Evolutionary conservation across 495 filamentous ascomycete species (phyloP).

Genomic region (Entonaema liquescens): DNA sequence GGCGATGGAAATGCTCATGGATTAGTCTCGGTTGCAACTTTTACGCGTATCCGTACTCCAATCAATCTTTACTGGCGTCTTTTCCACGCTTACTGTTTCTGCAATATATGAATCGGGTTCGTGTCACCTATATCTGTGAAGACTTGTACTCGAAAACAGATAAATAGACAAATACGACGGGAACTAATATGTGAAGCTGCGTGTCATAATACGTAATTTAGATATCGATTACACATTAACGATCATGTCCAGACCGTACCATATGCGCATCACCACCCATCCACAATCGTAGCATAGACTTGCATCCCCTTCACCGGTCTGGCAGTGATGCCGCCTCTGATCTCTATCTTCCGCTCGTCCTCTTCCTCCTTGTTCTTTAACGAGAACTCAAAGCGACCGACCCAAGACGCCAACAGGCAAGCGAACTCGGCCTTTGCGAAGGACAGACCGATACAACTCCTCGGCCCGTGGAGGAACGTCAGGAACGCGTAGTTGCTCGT

Average conservation of each 20-base stretch:
- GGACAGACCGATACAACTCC: constrained; percentile 69
- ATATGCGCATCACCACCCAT: constrained; percentile 64
- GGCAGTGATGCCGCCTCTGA: constrained; percentile 68
- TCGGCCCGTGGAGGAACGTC: constrained; percentile 68
- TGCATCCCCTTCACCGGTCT: constrained; percentile 72
- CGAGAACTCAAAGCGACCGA: constrained; percentile 76
- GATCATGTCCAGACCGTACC: constrained; percentile 46
- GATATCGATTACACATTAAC: neutral
- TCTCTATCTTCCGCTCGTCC: constrained; percentile 64
- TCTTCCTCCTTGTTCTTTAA: constrained; percentile 63
- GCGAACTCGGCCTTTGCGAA: constrained; percentile 90
- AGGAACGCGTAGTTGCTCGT: constrained; percentile 67
- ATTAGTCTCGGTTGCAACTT: neutral
- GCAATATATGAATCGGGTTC: no score
- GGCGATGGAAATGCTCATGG: neutral
- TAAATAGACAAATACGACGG: neutral
- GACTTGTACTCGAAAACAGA: neutral
- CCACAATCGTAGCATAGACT: constrained; percentile 65
- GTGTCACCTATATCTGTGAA: neutral
- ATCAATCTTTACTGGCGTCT: neutral
- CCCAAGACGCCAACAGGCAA: constrained; percentile 76
- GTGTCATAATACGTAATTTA: constrained; percentile 3
- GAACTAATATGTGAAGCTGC: neutral
- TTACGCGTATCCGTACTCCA: neutral
- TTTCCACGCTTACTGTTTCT: neutral